Evolutionary conservation across 345 rosid species (phyloP).

Genomic region (Gossypium arboreum): DNA sequence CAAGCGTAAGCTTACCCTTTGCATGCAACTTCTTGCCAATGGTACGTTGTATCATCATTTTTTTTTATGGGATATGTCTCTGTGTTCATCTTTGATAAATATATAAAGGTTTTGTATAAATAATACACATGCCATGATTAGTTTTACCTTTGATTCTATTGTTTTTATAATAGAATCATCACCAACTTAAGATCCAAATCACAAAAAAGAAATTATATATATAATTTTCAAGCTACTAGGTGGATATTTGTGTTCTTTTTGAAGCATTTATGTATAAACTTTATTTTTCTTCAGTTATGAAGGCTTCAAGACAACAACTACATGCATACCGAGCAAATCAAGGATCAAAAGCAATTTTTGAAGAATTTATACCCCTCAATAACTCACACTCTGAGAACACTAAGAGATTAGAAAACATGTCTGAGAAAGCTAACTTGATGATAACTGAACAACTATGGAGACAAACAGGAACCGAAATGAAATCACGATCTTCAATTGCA

Average conservation of each 20-base stretch:
- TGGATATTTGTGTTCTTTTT: slow-evolving; percentile 27
- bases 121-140: neutral
- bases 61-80: neutral
- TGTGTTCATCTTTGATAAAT: neutral
- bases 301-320: slow-evolving; percentile 78
- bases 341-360: slow-evolving; percentile 65
- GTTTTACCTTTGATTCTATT: slow-evolving; percentile 4
- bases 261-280: slow-evolving; percentile 3
- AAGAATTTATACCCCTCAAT: slow-evolving; percentile 91
- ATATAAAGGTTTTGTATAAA: neutral
- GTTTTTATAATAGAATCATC: slow-evolving; percentile 1
- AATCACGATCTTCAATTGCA: slow-evolving; percentile 29
- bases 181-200: slow-evolving; percentile 6
- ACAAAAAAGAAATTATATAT: slow-evolving; percentile 6
- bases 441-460: slow-evolving; percentile 92
- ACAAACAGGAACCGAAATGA: slow-evolving; percentile 51
- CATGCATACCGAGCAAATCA: slow-evolving; percentile 60
- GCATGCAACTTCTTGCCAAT: slow-evolving; percentile 97
- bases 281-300: slow-evolving; percentile 53
- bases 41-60: slow-evolving; percentile 32
- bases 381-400: slow-evolving; percentile 36
- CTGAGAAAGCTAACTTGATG: slow-evolving; percentile 77
- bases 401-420: slow-evolving; percentile 26
- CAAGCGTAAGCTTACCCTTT: slow-evolving; percentile 97
- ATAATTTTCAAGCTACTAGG: neutral